phyloP scores from a whole-genome alignment of 2,329 filamentous ascomycete genomes.

The Celoporthe dispersa region DNA sequence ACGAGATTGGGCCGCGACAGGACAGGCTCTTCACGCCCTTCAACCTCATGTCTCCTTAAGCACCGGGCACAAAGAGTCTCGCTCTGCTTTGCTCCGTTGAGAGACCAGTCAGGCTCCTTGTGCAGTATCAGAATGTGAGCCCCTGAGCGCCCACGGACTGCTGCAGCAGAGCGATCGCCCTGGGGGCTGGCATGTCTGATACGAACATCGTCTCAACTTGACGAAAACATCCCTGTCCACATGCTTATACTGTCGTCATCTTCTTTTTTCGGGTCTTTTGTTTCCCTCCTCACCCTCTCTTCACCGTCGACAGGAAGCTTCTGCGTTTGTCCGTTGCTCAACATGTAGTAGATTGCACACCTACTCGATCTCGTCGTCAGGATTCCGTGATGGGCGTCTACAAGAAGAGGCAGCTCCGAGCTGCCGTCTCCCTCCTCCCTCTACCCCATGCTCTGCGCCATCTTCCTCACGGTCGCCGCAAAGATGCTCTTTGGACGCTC shows the following conservation, averaged over 20 bases:
- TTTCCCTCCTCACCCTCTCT: background rate
- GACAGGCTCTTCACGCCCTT: background rate
- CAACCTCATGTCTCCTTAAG: background rate
- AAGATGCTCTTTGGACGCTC: constrained; percentile 25
- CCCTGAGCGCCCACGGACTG: background rate
- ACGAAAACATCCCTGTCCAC: constrained; percentile 12
- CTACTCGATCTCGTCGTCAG: background rate
- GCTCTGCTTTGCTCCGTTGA: background rate
- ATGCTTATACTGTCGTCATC: constrained; percentile 1
- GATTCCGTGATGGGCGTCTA: constrained; percentile 24
- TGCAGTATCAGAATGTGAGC: background rate
- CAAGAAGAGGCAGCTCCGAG: constrained; percentile 29
- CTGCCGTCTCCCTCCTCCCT: constrained; percentile 28
- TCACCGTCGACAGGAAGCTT: no score
- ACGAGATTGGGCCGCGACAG: background rate
- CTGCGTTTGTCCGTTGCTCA: background rate
- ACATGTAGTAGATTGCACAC: background rate
- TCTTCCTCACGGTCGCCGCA: constrained; percentile 24
- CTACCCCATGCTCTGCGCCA: constrained; percentile 30
- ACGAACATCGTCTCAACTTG: constrained; percentile 26
- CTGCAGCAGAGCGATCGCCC: constrained; percentile 6
- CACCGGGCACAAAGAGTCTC: background rate
- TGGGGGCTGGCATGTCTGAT: constrained; percentile 17
- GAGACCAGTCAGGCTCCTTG: background rate
- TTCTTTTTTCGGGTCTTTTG: background rate